Evolutionary conservation across 163 green algal species (phyloP), one percentile per base, ranked within the genome.

Genomic region (Volvox carteri): DNA sequence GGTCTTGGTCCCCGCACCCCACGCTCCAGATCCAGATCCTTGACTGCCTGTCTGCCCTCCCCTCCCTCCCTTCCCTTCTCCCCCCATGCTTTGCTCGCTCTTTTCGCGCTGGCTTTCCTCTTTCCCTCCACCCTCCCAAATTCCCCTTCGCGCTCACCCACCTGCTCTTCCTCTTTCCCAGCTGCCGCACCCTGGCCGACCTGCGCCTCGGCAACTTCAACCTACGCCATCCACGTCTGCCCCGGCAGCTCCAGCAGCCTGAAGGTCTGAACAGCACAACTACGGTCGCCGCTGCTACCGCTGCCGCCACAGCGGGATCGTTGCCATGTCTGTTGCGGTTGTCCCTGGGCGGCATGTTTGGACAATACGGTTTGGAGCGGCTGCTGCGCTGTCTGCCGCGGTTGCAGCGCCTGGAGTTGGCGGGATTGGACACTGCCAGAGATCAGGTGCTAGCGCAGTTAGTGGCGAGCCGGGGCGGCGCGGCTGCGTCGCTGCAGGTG

Each of bases 141-240:
- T n/a, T n/a, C n/a, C n/a, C n/a, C n/a, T n/a, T n/a, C n/a, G n/a
- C n/a, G n/a, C n/a, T n/a, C n/a, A n/a, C n/a, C n/a, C n/a, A n/a
- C n/a, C n/a, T n/a, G n/a, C 48, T 37, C 18, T 14, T 52, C 9
- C 35, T 1, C 35, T 11, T 21, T 3, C 19, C 9, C 62, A 87
- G 80, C 80, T 78, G 62, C 80, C 62, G 23, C 41, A 14, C 44
- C 21, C 80, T 87, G 62, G 12, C n/a, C 1, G 80, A 87, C 4
- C 44, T 87, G 62, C 80, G 80, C 18, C 80, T 87, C 30, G 80
- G 80, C n/a, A 87, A 87, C 80, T 87, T 87, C 80, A 68, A 68
- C 44, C 80, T 87, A 30, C 77, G 77, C 67, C 67, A 12, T 18
- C 6, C n/a, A n/a, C n/a, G n/a, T n/a, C n/a, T n/a, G n/a, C n/a